A percentile compares a stretch with the other conserved stretches of the same genome.
These are phyloP conservation scores for Rhododendron molle DNA, from an alignment of 148 eudicot genomes.

Conservation along the genomic window DNA sequence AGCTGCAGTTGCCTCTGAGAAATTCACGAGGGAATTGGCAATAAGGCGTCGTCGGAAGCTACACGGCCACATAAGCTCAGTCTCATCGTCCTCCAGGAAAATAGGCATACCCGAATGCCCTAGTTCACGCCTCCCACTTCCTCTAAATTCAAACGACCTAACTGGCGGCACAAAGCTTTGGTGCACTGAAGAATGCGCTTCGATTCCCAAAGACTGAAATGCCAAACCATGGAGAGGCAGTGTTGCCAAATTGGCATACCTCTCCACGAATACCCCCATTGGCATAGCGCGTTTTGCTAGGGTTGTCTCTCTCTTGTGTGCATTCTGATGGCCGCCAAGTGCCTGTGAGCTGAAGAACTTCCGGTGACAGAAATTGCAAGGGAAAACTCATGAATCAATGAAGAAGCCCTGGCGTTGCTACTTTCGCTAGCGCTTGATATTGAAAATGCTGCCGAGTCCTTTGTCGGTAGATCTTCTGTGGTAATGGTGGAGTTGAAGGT, in stretches of 20 bases:
- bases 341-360: slow-evolving; percentile 74
- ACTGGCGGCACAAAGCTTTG: slow-evolving; percentile 22
- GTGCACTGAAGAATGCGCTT: slow-evolving; percentile 43
- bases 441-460: slow-evolving; percentile 12
- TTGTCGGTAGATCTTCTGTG: not conserved
- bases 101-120: slow-evolving; percentile 30
- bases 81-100: slow-evolving; percentile 30
- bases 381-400: slow-evolving; percentile 29
- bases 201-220: slow-evolving; percentile 29
- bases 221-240: slow-evolving; percentile 46
- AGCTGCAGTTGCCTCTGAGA: slow-evolving; percentile 13
- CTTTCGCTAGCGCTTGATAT: slow-evolving; percentile 34
- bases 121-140: slow-evolving; percentile 28
- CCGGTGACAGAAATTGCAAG: slow-evolving; percentile 57
- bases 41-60: slow-evolving; percentile 32
- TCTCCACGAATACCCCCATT: slow-evolving; percentile 45
- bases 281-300: slow-evolving; percentile 58
- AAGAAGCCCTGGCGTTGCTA: slow-evolving; percentile 16
- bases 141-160: slow-evolving; percentile 15
- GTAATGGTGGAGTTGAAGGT: slow-evolving; percentile 11
- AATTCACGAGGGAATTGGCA: slow-evolving; percentile 9
- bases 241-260: slow-evolving; percentile 46
- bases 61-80: slow-evolving; percentile 58
- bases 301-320: slow-evolving; percentile 60
- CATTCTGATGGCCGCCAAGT: slow-evolving; percentile 68